These are phyloP conservation scores for Gossypium gossypioides DNA, from an alignment of 441 rosid species.

Conservation along the genomic window DNA sequence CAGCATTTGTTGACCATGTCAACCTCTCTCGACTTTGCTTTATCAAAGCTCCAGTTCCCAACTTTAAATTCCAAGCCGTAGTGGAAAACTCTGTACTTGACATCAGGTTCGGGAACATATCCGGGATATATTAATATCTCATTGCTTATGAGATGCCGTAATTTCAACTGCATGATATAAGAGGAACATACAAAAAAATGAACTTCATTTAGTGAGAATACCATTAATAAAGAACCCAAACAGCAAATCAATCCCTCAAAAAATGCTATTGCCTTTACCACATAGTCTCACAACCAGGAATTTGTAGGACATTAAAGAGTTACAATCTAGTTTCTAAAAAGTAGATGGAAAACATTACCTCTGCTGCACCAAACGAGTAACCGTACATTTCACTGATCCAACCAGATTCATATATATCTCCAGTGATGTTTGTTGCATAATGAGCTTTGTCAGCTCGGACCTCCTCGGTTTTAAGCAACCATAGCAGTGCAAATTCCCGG, in stretches of 20 bases:
- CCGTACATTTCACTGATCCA: slow-evolving; percentile 99
- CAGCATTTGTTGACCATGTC: slow-evolving; percentile 76
- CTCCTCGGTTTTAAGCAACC: slow-evolving; percentile 96
- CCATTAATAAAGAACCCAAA: background rate
- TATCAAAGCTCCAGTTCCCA: slow-evolving; percentile 93
- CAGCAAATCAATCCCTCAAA: background rate
- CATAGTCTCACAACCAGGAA: background rate
- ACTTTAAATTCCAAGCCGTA: slow-evolving; percentile 83
- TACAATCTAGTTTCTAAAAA: background rate
- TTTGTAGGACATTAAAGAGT: background rate
- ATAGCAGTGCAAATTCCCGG: slow-evolving; percentile 63
- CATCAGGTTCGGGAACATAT: slow-evolving; percentile 69
- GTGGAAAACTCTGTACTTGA: slow-evolving; percentile 78
- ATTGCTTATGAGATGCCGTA: slow-evolving; percentile 60
- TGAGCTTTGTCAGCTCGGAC: slow-evolving; percentile 93
- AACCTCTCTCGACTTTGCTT: slow-evolving; percentile 77
- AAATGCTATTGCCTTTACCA: background rate
- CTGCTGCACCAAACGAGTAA: slow-evolving; percentile 96
- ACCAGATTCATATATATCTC: slow-evolving; percentile 82
- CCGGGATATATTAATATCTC: slow-evolving; percentile 87
- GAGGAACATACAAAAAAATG: background rate
- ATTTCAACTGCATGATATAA: slow-evolving; percentile 54
- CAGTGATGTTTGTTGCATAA: slow-evolving; percentile 77
- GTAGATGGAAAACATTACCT: slow-evolving; percentile 36
- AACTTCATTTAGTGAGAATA: background rate